Base-by-base conservation (phyloP, 331 rosid genomes). In the Quercus phellos region DNA sequence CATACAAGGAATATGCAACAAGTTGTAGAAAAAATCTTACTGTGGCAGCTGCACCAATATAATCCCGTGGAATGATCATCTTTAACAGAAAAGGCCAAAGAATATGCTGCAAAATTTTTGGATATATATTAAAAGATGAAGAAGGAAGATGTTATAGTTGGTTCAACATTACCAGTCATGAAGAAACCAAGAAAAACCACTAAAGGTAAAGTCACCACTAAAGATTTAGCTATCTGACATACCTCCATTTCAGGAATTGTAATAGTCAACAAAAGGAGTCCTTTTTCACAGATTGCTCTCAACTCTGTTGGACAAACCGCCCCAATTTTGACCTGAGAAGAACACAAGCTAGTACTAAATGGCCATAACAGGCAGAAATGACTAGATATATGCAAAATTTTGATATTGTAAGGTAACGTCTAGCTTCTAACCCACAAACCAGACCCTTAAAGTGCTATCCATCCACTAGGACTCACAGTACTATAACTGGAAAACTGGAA, bases 191-290 rank as follows among this genome's bases (percentile, higher is more conserved):
- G 29, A 74, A 80, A 82, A 70, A 56, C 24, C 19, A 4, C 1
- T 4, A 46, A 79, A 35, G 46, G 46, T 59, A 58, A 80, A 80
- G 78, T 46, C 34, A 66, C 11, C 53, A 64, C 32, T 54, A 35
- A 73, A 63, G 51, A 46, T 43, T 24, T 24, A 19, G 35, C 67
- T 12, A 74, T 58, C 54, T 74, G n/a, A 73, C 43, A 79, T 85
- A 90, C 99, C 99, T 94, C 99, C 99, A 94, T 94, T 86, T 94
- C 99, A 84, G 99, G 99, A 82, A 92, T 90, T 0, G 98, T 94
- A 55, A 94, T 90, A 70, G 98, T 94, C 74, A 94, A 84, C 83
- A 94, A 87, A 74, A 94, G 97, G 77, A 94, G 98, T 66, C 98
- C 93, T 81, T 94, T 90, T 73, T 92, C 98, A 75, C 97, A 88